Percentiles rank a stretch among this genome's conserved stretches.
Conservation (phyloP, 345 rosid genomes). For the Camelina sativa region DNA sequence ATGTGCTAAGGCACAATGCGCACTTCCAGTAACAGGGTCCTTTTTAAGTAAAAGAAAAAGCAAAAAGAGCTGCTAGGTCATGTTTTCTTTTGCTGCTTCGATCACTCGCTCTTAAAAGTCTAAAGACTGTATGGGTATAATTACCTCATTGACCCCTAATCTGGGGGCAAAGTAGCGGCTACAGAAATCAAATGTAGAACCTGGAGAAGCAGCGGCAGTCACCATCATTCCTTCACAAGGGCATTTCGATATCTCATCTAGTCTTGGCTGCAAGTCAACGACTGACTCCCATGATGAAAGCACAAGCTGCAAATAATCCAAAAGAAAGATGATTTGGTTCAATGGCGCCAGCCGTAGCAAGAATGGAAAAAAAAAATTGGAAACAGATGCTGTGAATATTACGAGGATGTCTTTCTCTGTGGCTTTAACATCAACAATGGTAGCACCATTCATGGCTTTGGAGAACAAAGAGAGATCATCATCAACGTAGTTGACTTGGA, state of each 20-base stretch:
- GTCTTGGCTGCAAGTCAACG: slow-evolving; percentile 53
- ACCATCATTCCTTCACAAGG: slow-evolving; percentile 67
- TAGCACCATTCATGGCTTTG: slow-evolving; percentile 56
- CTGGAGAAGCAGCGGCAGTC: slow-evolving; percentile 59
- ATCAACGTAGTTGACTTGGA: slow-evolving; percentile 42
- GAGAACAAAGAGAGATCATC: slow-evolving; percentile 47
- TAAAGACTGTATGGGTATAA: background rate
- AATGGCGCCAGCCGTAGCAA: background rate
- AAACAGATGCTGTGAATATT: slow-evolving; percentile 20
- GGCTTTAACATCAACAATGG: slow-evolving; percentile 57
- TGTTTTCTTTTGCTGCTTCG: background rate
- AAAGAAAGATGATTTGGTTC: background rate
- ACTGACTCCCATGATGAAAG: slow-evolving; percentile 71
- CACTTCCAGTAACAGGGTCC: slow-evolving; percentile 88
- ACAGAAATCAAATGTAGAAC: slow-evolving; percentile 43
- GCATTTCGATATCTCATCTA: slow-evolving; percentile 56
- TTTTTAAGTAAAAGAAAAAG: slow-evolving; percentile 20
- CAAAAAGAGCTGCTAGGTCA: background rate
- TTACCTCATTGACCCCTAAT: slow-evolving; percentile 39
- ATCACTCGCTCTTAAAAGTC: background rate
- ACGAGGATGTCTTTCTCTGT: slow-evolving; percentile 59
- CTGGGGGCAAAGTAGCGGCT: slow-evolving; percentile 50
- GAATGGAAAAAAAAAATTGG: background rate
- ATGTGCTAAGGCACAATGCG: slow-evolving; percentile 75
- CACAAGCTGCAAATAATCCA: slow-evolving; percentile 40